Conservation (phyloP, 2,329 filamentous ascomycete species). For the Fusarium fracticaudum region DNA sequence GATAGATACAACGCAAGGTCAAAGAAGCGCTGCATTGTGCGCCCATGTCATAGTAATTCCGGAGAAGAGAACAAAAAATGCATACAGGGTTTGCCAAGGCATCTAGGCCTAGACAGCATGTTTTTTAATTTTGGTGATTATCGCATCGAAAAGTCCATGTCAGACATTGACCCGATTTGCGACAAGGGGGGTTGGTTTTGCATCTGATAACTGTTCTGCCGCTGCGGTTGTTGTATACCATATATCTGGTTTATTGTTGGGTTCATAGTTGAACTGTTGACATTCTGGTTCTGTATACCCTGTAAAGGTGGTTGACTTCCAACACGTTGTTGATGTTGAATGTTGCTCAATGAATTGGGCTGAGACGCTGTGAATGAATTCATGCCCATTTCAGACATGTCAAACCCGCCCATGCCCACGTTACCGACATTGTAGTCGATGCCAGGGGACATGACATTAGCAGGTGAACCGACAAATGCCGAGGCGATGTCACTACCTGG, state of each 20-base stretch:
- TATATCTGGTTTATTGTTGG: conserved; percentile 45
- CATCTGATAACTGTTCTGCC: conserved; percentile 49
- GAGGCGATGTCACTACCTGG: conserved; percentile 53
- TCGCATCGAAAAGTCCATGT: conserved; percentile 42
- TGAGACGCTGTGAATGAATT: conserved; percentile 53
- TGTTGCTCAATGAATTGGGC: conserved; percentile 31
- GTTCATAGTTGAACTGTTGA: conserved; percentile 36
- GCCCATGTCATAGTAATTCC: not conserved
- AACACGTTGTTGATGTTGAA: conserved; percentile 42
- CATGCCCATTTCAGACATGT: conserved; percentile 64
- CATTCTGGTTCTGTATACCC: conserved; percentile 40
- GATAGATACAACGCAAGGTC: not conserved
- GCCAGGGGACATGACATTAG: conserved; percentile 60
- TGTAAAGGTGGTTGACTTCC: conserved; percentile 47
- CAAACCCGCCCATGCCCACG: conserved; percentile 53
- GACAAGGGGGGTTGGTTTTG: conserved; percentile 43
- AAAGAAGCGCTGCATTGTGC: not conserved
- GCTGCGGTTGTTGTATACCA: conserved; percentile 42
- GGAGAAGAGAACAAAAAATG: not conserved
- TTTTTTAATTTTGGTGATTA: not conserved
- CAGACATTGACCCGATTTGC: conserved; percentile 44
- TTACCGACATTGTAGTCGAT: conserved; percentile 57
- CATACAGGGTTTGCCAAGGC: not conserved
- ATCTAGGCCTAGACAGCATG: not conserved
- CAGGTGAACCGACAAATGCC: conserved; percentile 63